Conservation (phyloP, 2,329 filamentous ascomycete genomes). For the Colletotrichum navitas region DNA sequence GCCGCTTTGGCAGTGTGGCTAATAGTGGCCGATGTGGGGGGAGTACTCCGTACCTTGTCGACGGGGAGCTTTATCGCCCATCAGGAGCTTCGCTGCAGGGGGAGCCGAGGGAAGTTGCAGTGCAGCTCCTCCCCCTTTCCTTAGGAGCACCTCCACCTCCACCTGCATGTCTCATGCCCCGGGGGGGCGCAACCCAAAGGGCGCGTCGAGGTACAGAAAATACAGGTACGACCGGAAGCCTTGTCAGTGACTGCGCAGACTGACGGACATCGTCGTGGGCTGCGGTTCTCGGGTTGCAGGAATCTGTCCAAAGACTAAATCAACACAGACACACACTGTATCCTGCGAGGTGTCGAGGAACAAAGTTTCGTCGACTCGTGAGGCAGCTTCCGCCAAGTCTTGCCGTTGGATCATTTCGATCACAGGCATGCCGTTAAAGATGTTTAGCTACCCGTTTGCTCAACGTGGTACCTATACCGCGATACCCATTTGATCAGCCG, state of each 20-base stretch:
- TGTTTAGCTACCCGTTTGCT: background rate
- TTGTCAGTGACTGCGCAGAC: conserved; percentile 3
- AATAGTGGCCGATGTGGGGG: background rate
- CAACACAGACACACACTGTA: conserved; percentile 7
- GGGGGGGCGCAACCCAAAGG: conserved; percentile 7
- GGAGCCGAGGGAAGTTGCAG: background rate
- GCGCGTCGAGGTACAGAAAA: background rate
- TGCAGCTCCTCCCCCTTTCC: background rate
- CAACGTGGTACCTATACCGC: background rate
- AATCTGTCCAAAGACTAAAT: background rate
- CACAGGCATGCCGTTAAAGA: background rate
- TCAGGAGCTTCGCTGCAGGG: conserved; percentile 31
- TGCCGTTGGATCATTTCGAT: background rate
- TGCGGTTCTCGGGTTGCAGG: background rate
- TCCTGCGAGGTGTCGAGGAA: background rate
- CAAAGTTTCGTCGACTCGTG: conserved; percentile 6
- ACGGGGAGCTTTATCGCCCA: conserved; percentile 27
- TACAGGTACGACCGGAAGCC: background rate
- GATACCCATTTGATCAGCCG: background rate
- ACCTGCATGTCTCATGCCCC: conserved; percentile 1
- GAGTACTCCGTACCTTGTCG: conserved; percentile 1
- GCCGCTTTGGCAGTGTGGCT: background rate
- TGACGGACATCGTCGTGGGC: no score
- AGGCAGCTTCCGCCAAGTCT: background rate
- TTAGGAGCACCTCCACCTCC: background rate